Evolutionary conservation across 306 rosid species (phyloP), one percentile per base, ranked within the genome.

Genomic region (Rubus parviflorus): DNA sequence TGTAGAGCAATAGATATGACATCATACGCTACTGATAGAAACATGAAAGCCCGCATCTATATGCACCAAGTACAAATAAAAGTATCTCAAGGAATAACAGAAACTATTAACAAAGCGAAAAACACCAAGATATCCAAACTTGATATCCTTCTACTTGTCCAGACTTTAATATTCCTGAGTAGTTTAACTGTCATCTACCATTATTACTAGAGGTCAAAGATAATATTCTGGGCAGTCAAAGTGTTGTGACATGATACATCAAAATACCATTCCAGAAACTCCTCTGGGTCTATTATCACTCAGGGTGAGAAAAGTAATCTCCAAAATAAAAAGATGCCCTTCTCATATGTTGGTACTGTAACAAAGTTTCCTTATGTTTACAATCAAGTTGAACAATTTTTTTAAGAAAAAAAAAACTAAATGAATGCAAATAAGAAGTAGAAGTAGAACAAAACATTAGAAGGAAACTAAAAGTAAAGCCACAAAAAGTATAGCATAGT

Each of bases 1-100:
- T 47, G 20, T 40, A 41, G 17, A 15, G 38, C 25, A 46, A 20
- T 53, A 48, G 8, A 61, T 46, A 23, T 68, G 64, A 79, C 51
- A 74, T 54, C 79, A 80, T 23, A 72, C 7, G 8, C 52, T 74
- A 42, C 10, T 20, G n/a, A 54, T 25, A 20, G 61, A 65, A 56
- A 56, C 51, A 60, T 43, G 60, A 41, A 68, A 80, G 63, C 58
- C 64, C 30, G 20, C 42, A 15, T 47, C 43, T 58, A 42, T 22
- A 23, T 60, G 8, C 49, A 70, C 45, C 51, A 74, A 47, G 45
- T 47, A 72, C 41, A 3, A 48, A 22, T 11, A 60, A 5, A 64
- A 22, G 41, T 60, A 12, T 2, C 40, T 60, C 7, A 63, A 8
- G n/a, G 65, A 38, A 37, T 51, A 12, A 1, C 25, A 42, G 48